phyloP scores from a whole-genome alignment of 345 rosid genomes.

The Eucalyptus victrix region DNA sequence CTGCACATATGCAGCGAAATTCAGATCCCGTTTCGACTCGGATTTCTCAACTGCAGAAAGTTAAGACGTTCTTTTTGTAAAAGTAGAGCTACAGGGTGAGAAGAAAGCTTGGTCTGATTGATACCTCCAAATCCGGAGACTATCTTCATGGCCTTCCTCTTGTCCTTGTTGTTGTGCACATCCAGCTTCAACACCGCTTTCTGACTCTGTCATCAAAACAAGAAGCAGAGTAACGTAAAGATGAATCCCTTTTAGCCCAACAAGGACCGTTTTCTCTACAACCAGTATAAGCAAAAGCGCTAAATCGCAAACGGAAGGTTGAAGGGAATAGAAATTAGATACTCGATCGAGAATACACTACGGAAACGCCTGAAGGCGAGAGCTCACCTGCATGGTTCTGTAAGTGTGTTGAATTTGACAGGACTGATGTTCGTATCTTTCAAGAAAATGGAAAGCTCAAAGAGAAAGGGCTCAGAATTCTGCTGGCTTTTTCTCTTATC shows the following conservation, averaged over 20 bases:
- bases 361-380: background rate
- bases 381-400: background rate
- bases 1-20: background rate
- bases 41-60: background rate
- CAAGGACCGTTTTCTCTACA: background rate
- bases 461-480: background rate
- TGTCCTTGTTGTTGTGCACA: slow-evolving; percentile 2
- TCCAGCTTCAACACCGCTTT: slow-evolving; percentile 19
- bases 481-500: background rate
- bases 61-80: background rate
- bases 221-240: background rate
- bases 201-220: background rate
- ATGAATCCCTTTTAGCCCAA: background rate
- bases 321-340: background rate
- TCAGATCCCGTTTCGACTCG: background rate
- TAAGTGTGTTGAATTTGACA: background rate
- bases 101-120: background rate
- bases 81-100: background rate
- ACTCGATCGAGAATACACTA: background rate
- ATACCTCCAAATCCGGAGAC: slow-evolving; percentile 12
- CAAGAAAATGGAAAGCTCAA: background rate
- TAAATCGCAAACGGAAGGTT: background rate
- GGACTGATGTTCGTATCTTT: background rate
- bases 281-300: background rate
- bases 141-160: slow-evolving; percentile 18